phyloP scores from a whole-genome alignment of 352 stramenopile genomes.

The Phytophthora cryptogea region DNA sequence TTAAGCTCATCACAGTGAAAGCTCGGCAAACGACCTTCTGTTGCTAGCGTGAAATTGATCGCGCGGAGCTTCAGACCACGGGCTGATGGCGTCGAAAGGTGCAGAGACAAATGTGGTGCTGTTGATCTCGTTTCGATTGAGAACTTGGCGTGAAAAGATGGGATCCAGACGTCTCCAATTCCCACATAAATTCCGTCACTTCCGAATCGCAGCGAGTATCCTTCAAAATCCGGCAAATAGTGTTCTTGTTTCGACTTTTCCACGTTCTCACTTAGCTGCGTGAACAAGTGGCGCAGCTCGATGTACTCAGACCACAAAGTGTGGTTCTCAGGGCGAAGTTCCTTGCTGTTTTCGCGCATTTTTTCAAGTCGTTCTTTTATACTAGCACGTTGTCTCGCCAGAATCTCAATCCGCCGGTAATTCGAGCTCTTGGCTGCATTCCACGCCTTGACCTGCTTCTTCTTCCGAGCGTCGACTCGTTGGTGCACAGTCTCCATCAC shows the following conservation, averaged over 20 bases:
- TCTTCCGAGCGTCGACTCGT: constrained; percentile 45
- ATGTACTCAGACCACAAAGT: constrained; percentile 67
- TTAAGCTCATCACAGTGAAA: constrained; percentile 83
- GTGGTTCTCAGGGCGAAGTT: constrained; percentile 56
- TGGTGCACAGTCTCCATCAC: constrained; percentile 59
- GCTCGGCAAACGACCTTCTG: constrained; percentile 65
- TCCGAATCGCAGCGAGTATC: constrained; percentile 64
- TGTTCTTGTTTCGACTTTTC: constrained; percentile 73
- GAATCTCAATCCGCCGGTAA: constrained; percentile 69
- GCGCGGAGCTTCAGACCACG: constrained; percentile 64
- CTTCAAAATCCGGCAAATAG: constrained; percentile 65
- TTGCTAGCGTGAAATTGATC: constrained; percentile 70
- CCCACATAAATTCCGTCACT: constrained; percentile 75
- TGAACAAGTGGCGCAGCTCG: constrained; percentile 65
- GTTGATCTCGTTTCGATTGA: constrained; percentile 64
- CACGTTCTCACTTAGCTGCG: constrained; percentile 60
- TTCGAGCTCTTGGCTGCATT: constrained; percentile 60
- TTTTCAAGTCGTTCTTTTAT: constrained; percentile 66
- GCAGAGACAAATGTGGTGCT: constrained; percentile 65
- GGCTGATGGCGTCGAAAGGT: constrained; percentile 59
- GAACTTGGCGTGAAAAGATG: constrained; percentile 76
- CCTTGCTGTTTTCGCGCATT: constrained; percentile 48
- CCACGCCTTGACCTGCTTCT: constrained; percentile 55
- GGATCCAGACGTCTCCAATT: constrained; percentile 73
- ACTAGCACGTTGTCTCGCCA: constrained; percentile 55